These are phyloP conservation scores for Globisporangium iwayamae DNA, from an alignment of 352 stramenopile genomes.

Conservation along the genomic window DNA sequence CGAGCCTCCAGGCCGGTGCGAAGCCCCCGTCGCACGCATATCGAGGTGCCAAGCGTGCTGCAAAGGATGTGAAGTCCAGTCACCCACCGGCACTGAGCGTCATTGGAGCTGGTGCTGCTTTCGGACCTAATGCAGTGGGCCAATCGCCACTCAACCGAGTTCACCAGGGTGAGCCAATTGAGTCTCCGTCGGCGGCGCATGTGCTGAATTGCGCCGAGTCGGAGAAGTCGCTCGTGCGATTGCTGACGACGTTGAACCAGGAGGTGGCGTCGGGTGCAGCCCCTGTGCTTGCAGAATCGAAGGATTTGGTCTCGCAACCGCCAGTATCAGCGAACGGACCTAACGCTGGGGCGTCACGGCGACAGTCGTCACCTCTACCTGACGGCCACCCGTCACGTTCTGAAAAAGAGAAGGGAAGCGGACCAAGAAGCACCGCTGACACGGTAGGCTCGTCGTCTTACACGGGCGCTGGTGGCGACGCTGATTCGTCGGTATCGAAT, in stretches of 20 bases:
- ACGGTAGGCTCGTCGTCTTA: background rate
- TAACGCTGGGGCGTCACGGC: background rate
- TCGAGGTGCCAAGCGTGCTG: slow-evolving; percentile 35
- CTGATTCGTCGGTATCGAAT: background rate
- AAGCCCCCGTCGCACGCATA: slow-evolving; percentile 14
- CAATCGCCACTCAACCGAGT: slow-evolving; percentile 2
- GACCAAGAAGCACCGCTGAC: background rate
- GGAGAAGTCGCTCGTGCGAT: slow-evolving; percentile 59
- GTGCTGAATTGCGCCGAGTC: slow-evolving; percentile 68
- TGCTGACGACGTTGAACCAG: slow-evolving; percentile 63
- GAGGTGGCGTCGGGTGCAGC: slow-evolving; percentile 15
- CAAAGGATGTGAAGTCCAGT: slow-evolving; percentile 34
- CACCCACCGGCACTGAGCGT: background rate
- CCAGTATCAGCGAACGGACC: background rate
- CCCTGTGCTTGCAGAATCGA: slow-evolving; percentile 10
- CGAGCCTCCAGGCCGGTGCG: slow-evolving; percentile 4
- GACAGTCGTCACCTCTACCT: background rate
- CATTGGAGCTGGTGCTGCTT: background rate
- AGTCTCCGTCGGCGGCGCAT: slow-evolving; percentile 50
- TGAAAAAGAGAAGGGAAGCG: background rate
- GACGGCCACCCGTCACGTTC: slow-evolving; percentile 1
- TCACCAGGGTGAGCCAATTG: slow-evolving; percentile 8
- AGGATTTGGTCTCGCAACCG: background rate
- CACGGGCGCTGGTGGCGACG: background rate
- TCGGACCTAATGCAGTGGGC: background rate